These are phyloP conservation scores for Panellus pusillus DNA, from an alignment of 768 basidiomycete species.

Conservation along the genomic window DNA sequence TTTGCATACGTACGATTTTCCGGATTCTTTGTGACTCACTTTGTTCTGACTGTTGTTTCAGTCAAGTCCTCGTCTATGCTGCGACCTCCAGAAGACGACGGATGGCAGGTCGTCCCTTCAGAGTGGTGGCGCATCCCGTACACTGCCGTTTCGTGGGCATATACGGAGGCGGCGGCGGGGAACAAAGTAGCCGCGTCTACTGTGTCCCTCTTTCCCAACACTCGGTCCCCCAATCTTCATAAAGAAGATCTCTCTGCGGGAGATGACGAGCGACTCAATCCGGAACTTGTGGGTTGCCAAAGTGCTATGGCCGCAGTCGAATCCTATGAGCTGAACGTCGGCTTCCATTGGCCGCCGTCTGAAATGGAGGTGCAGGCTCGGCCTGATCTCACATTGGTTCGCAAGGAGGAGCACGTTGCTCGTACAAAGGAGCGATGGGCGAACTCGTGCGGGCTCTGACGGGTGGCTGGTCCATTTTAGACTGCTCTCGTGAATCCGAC, in stretches of 20 bases:
- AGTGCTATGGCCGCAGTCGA: slow-evolving; percentile 36
- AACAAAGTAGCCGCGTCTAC: slow-evolving; percentile 7
- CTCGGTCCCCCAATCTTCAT: slow-evolving; percentile 11
- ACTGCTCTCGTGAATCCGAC: slow-evolving; percentile 15
- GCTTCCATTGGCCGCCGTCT: slow-evolving; percentile 32
- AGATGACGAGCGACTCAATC: slow-evolving; percentile 34
- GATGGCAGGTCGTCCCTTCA: slow-evolving; percentile 39
- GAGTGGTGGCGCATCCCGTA: slow-evolving; percentile 45
- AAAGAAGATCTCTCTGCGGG: slow-evolving; percentile 19
- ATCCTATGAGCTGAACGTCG: slow-evolving; percentile 43
- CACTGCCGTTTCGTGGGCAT: slow-evolving; percentile 42
- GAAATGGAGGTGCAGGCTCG: slow-evolving; percentile 3
- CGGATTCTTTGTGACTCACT: slow-evolving; percentile 9
- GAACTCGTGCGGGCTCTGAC: slow-evolving; percentile 42
- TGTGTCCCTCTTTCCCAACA: slow-evolving; percentile 31
- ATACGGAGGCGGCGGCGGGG: slow-evolving; percentile 20
- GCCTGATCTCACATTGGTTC: slow-evolving; percentile 18
- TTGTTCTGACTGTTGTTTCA: slow-evolving; percentile 15
- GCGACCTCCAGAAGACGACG: slow-evolving; percentile 28
- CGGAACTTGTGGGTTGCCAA: slow-evolving; percentile 41
- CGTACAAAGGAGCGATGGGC: slow-evolving; percentile 41
- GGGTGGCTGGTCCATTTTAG: slow-evolving; percentile 27
- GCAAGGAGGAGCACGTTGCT: slow-evolving; percentile 36
- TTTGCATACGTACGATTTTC: background rate
- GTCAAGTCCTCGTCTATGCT: slow-evolving; percentile 16